Evolutionary conservation across 306 rosid species (phyloP), one percentile per base, ranked within the genome.

Genomic region (Glycine tomentella): DNA sequence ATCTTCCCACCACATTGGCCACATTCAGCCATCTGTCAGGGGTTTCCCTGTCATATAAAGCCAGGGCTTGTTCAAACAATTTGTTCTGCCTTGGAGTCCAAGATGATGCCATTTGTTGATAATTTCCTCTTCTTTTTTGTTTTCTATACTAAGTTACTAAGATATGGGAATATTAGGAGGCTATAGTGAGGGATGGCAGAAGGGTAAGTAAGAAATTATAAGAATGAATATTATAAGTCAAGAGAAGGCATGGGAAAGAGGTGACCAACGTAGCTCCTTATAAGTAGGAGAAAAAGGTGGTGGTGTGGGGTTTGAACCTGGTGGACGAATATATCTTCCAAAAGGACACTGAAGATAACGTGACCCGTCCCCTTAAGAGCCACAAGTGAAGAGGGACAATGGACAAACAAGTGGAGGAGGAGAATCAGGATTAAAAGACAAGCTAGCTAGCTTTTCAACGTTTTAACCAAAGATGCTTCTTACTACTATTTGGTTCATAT

Each of bases 11-110:
- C 9, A 84, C 86, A 78, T 76, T 82, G 6, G 97, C 98, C 63
- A 93, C 87, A 82, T 93, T 91, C 75, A 86, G 97, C 97, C 98
- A 93, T 67, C 91, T 89, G 65, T 93, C 97, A 0, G 94, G 90
- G 50, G 93, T 88, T 58, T 93, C 97, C 74, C 76, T 87, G 34
- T 93, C 92, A 72, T 85, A 89, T 66, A 84, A 68, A 75, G 98
- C 97, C 38, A 91, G 84, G 5, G 98, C 98, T 12, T 78, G 91
- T 58, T 91, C 97, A 45, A 93, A 91, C 51, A 71, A 63, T 67
- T 93, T 93, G 90, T 93, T 88, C 72, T 93, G 91, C 81, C 84
- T 80, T 4, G 85, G 70, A 3, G 91, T 93, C 97, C 97, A 93
- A 0, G 95, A 87, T 57, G 95, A 87, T 45, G 87, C 91, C 97